Conservation (phyloP, 2,329 filamentous ascomycete species). For the Aciculosporium take region DNA sequence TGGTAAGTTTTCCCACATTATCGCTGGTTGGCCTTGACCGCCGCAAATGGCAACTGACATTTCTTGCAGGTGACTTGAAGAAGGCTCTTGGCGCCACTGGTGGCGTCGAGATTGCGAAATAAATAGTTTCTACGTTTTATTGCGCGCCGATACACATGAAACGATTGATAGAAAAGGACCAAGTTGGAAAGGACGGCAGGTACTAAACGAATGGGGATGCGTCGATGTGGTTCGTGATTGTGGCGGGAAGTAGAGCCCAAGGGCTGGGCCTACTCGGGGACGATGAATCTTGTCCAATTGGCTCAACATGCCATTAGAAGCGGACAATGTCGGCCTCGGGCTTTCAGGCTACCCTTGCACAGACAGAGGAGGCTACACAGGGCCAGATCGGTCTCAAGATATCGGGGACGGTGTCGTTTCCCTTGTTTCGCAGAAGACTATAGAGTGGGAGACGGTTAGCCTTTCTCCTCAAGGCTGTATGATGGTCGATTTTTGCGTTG, state of each 20-base stretch:
- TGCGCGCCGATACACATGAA: background rate
- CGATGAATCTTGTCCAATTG: background rate
- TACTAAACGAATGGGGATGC: background rate
- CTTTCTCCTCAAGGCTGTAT: slow-evolving; percentile 15
- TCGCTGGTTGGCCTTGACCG: background rate
- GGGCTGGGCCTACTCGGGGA: slow-evolving; percentile 7
- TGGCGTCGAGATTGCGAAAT: slow-evolving; percentile 14
- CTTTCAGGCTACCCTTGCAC: background rate
- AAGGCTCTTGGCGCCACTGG: slow-evolving; percentile 32
- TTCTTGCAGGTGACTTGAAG: slow-evolving; percentile 42
- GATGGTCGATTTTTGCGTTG: slow-evolving; percentile 15
- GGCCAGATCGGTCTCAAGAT: background rate
- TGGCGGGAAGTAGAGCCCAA: slow-evolving; percentile 6
- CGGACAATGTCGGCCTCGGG: slow-evolving; percentile 1
- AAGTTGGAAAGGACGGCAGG: background rate
- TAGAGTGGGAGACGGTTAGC: slow-evolving; percentile 11
- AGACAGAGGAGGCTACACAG: background rate
- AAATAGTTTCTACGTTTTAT: slow-evolving; percentile 5
- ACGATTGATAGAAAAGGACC: background rate
- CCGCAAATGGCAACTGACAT: background rate
- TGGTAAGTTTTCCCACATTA: slow-evolving; percentile 18
- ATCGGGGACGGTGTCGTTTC: slow-evolving; percentile 3
- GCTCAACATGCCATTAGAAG: slow-evolving; percentile 1
- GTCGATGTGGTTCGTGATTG: background rate
- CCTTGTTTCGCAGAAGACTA: slow-evolving; percentile 12